phyloP scores from a whole-genome alignment of 108 stramenopile species.

The Fistulifera solaris region DNA sequence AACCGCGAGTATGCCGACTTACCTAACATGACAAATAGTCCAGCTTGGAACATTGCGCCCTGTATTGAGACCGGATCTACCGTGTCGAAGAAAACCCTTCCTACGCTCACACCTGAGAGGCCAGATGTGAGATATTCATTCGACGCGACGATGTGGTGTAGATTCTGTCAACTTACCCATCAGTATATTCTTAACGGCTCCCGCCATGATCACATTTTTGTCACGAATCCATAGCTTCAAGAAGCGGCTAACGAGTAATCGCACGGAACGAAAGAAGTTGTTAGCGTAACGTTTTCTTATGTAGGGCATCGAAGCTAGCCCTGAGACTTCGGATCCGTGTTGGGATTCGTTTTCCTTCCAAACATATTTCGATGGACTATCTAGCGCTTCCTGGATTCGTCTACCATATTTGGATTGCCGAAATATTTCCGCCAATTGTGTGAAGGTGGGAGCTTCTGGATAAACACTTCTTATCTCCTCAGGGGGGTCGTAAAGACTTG shows the following conservation, averaged over 20 bases:
- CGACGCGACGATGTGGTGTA: not conserved
- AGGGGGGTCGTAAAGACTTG: conserved; percentile 19
- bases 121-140: conserved; percentile 36
- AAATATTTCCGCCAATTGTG: conserved; percentile 51
- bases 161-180: conserved; percentile 4
- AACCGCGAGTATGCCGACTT: no score
- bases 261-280: conserved; percentile 27
- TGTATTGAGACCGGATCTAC: conserved; percentile 29
- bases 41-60: conserved; percentile 48
- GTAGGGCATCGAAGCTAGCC: conserved; percentile 1
- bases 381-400: conserved; percentile 13
- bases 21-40: conserved; percentile 60
- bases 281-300: conserved; percentile 34
- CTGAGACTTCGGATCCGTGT: conserved; percentile 6
- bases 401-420: conserved; percentile 27
- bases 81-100: conserved; percentile 56
- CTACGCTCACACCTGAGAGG: conserved; percentile 64
- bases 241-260: conserved; percentile 38
- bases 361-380: conserved; percentile 12
- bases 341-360: conserved; percentile 13
- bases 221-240: conserved; percentile 48
- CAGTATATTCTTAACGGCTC: conserved; percentile 28
- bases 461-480: conserved; percentile 7
- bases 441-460: conserved; percentile 19
- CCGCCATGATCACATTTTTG: conserved; percentile 48